Percentiles rank a stretch among this genome's conserved stretches.
phyloP scores from a whole-genome alignment of 129 eudicot species.

The Dittrichia graveolens region DNA sequence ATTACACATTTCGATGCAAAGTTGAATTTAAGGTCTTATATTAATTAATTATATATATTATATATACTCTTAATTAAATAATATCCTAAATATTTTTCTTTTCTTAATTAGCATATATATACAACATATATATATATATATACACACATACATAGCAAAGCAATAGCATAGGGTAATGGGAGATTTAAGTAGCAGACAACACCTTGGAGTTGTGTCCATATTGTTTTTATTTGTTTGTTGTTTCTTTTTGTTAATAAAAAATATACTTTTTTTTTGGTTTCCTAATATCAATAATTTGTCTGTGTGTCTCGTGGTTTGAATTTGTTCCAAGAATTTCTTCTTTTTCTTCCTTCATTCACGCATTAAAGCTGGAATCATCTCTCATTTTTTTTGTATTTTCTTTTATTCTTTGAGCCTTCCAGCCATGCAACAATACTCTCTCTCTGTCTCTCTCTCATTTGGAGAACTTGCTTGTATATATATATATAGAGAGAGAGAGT shows the following conservation, averaged over 20 bases:
- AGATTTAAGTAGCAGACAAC: conserved; percentile 32
- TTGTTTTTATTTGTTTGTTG: conserved; percentile 33
- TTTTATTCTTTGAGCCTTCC: conserved; percentile 39
- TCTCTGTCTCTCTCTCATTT: not conserved
- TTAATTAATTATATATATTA: too few species aligned
- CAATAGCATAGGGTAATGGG: conserved; percentile 40
- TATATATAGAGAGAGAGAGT: too few species aligned
- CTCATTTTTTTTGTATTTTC: conserved; percentile 16
- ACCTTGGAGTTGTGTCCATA: conserved; percentile 44
- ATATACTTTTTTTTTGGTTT: conserved; percentile 22
- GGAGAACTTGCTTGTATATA: conserved; percentile 19
- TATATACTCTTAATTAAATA: not conserved
- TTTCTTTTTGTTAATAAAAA: conserved; percentile 28
- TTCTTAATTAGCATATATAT: conserved; percentile 34
- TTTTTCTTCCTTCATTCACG: conserved; percentile 45
- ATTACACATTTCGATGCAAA: conserved; percentile 36
- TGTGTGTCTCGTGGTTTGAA: conserved; percentile 41
- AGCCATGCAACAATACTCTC: conserved; percentile 40
- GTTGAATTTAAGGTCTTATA: conserved; percentile 34
- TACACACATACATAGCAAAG: too few species aligned
- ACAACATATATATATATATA: too few species aligned
- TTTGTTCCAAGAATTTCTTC: conserved; percentile 24
- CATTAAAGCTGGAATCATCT: conserved; percentile 39
- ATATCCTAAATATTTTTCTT: not conserved
- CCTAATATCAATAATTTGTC: conserved; percentile 30